phyloP scores from a whole-genome alignment of 2,329 filamentous ascomycete genomes.

The Thelonectria blattea region DNA sequence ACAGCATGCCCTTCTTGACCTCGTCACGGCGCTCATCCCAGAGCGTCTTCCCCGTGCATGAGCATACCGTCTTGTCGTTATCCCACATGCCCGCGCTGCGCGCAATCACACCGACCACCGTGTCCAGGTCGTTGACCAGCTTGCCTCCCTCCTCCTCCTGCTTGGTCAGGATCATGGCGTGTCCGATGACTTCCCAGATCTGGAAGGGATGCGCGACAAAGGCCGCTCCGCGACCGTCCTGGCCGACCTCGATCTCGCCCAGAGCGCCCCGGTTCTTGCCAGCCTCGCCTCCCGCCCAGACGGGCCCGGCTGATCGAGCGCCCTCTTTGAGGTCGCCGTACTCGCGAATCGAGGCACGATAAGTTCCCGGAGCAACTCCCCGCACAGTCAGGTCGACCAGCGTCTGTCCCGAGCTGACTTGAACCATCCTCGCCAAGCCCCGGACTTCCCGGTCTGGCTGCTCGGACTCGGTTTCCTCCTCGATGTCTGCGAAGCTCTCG shows the following conservation, averaged over 20 bases:
- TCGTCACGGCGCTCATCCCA: conserved; percentile 97
- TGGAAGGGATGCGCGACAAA: conserved; percentile 84
- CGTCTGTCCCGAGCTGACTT: conserved; percentile 79
- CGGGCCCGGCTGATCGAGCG: conserved; percentile 78
- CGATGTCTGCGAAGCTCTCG: conserved; percentile 75
- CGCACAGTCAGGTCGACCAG: conserved; percentile 87
- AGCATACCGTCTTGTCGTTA: conserved; percentile 98
- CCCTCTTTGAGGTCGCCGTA: conserved; percentile 87
- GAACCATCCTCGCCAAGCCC: conserved; percentile 91
- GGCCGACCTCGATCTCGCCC: conserved; percentile 76
- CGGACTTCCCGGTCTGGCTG: conserved; percentile 67
- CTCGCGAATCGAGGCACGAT: conserved; percentile 84
- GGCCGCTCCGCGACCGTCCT: conserved; percentile 76
- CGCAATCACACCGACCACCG: conserved; percentile 90
- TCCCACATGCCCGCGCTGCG: conserved; percentile 98
- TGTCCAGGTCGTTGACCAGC: conserved; percentile 79
- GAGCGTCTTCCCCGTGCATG: conserved; percentile 95
- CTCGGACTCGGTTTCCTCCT: conserved; percentile 53
- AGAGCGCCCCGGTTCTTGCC: conserved; percentile 60
- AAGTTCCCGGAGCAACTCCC: conserved; percentile 80
- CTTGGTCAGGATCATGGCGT: conserved; percentile 84
- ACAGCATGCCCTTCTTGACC: conserved; percentile 88
- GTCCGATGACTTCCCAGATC: conserved; percentile 95
- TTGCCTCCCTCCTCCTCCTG: conserved; percentile 59
- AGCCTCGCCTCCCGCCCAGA: conserved; percentile 70